Evolutionary conservation across 495 filamentous ascomycete species (phyloP).

Genomic region (Xylaria telfairii): DNA sequence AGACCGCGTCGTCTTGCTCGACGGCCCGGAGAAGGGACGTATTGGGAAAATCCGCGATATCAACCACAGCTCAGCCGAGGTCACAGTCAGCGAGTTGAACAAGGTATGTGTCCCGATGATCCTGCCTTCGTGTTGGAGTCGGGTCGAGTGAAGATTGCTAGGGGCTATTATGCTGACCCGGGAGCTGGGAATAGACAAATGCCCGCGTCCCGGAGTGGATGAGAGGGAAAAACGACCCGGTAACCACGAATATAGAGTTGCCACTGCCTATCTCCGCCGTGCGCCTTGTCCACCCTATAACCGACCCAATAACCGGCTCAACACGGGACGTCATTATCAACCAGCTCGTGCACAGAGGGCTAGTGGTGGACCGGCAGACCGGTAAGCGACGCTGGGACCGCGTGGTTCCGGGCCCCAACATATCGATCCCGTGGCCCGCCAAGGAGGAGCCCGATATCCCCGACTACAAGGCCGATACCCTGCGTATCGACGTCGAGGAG

Average conservation of each 20-base stretch:
- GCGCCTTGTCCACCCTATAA: slow-evolving; percentile 78
- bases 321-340: slow-evolving; percentile 76
- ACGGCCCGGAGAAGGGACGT: slow-evolving; percentile 78
- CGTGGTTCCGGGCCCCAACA: slow-evolving; percentile 63
- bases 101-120: slow-evolving; percentile 58
- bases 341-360: slow-evolving; percentile 58
- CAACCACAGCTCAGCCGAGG: slow-evolving; percentile 59
- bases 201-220: slow-evolving; percentile 6
- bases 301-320: slow-evolving; percentile 65
- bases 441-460: slow-evolving; percentile 50
- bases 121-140: neutral
- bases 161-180: neutral
- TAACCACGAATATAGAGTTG: slow-evolving; percentile 33
- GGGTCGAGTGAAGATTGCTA: neutral
- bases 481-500: slow-evolving; percentile 75
- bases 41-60: slow-evolving; percentile 73
- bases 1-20: slow-evolving; percentile 79
- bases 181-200: slow-evolving; percentile 28
- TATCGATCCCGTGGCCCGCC: slow-evolving; percentile 77
- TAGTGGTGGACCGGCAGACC: slow-evolving; percentile 53
- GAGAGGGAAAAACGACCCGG: neutral
- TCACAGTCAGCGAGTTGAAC: slow-evolving; percentile 69
- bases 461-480: slow-evolving; percentile 71
- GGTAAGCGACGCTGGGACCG: slow-evolving; percentile 54
- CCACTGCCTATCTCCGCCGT: slow-evolving; percentile 71